Evolutionary conservation across 148 eudicot genomes (phyloP).

Genomic region (Rhododendron kiyosumense): DNA sequence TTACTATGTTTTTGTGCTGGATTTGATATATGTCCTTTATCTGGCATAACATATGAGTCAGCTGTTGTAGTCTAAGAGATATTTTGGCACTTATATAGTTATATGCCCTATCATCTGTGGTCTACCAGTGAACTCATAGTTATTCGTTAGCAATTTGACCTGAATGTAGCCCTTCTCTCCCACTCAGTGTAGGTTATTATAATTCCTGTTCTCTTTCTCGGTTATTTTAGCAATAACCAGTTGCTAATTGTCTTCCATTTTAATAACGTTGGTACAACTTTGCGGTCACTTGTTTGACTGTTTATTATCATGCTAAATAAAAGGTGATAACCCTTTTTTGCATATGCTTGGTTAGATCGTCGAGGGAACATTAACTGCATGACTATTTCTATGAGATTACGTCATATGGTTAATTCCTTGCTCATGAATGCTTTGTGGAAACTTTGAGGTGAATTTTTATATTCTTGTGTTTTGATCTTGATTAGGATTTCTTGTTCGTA

Average conservation of each 20-base stretch:
- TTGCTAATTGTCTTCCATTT: neutral
- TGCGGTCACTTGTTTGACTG: neutral
- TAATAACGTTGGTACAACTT: neutral
- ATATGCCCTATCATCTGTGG: neutral
- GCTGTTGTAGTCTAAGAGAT: neutral
- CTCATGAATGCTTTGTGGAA: neutral
- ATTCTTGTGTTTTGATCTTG: neutral
- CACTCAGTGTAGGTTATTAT: neutral
- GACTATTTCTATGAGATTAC: neutral
- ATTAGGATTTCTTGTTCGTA: conserved; percentile 9
- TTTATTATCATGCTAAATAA: neutral
- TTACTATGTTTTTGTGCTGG: neutral
- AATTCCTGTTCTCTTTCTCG: neutral
- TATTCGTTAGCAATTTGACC: neutral
- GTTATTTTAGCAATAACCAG: too few relatives aligned
- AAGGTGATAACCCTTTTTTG: neutral
- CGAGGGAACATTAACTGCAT: neutral
- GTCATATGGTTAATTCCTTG: neutral
- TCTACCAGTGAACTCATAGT: neutral
- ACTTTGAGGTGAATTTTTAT: neutral
- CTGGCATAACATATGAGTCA: neutral
- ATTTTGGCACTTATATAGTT: neutral
- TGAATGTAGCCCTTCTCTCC: neutral
- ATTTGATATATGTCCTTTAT: neutral
- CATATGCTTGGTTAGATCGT: neutral